Conservation (phyloP, 2,329 filamentous ascomycete genomes). For the Periglandula ipomoeae region DNA sequence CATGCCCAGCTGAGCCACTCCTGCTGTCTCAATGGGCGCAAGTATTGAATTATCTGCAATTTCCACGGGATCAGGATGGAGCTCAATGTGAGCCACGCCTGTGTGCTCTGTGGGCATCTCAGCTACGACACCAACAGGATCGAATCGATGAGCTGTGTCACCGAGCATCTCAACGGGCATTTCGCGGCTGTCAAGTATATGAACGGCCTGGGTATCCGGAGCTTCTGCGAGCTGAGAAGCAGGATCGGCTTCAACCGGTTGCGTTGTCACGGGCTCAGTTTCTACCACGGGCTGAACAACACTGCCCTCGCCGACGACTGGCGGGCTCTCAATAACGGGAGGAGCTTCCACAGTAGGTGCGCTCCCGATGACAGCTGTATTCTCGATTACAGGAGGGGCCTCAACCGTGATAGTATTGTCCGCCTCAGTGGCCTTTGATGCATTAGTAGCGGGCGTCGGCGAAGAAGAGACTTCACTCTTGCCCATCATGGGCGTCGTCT, state of each 20-base stretch:
- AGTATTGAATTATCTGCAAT: conserved; percentile 30
- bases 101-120: conserved; percentile 39
- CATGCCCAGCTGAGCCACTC: conserved; percentile 12
- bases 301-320: neutral
- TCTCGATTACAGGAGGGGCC: neutral
- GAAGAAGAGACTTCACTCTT: conserved; percentile 10
- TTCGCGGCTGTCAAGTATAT: conserved; percentile 26
- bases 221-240: conserved; percentile 1
- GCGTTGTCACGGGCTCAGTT: conserved; percentile 9
- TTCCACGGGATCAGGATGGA: conserved; percentile 35
- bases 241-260: neutral
- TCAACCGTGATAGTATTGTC: neutral
- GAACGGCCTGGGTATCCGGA: conserved; percentile 12
- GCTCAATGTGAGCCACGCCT: conserved; percentile 29
- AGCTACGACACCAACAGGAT: conserved; percentile 35
- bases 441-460: neutral
- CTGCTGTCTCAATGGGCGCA: conserved; percentile 25
- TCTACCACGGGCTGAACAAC: neutral
- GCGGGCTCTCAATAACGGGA: neutral
- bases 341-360: neutral
- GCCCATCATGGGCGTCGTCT: conserved; percentile 19
- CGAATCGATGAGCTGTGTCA: conserved; percentile 15
- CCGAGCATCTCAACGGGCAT: conserved; percentile 18
- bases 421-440: neutral
- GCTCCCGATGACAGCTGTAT: neutral